These are phyloP conservation scores for Hansenula lynferdii DNA, from an alignment of 1,139 yeast species.

Conservation along the genomic window DNA sequence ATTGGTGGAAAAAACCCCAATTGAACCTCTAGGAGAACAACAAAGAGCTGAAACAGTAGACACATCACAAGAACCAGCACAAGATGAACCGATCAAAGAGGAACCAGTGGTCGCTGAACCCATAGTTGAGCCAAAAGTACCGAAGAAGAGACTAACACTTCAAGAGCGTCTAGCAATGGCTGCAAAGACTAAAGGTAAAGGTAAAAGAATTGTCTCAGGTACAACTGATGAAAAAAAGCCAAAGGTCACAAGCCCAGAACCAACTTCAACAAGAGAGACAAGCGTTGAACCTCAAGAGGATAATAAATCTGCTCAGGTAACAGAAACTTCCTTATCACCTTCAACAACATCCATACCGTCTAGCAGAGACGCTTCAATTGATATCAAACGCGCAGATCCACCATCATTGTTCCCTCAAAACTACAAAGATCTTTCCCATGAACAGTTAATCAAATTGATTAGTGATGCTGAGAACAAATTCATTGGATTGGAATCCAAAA, in stretches of 20 bases:
- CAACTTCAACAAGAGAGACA: constrained; percentile 1
- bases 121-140: constrained; percentile 4
- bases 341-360: constrained; percentile 4
- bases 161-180: constrained; percentile 80
- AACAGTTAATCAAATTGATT: constrained; percentile 19
- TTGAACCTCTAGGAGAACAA: no score
- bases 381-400: constrained; percentile 3
- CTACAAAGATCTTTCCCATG: constrained; percentile 11
- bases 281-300: not conserved
- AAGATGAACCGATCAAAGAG: not conserved
- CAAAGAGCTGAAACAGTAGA: not conserved
- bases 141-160: constrained; percentile 21
- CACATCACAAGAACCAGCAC: not conserved
- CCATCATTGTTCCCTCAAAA: constrained; percentile 16
- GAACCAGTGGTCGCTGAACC: constrained; percentile 1
- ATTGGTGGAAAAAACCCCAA: no score
- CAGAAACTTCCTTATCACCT: constrained; percentile 4
- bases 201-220: constrained; percentile 15
- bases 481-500: constrained; percentile 10
- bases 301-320: no score
- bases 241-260: not conserved
- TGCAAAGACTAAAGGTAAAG: constrained; percentile 44
- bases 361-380: constrained; percentile 9
- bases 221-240: not conserved
- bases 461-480: constrained; percentile 15